Evolutionary conservation across 2,329 filamentous ascomycete species (phyloP).

Genomic region (Phyllosticta citriasiana): DNA sequence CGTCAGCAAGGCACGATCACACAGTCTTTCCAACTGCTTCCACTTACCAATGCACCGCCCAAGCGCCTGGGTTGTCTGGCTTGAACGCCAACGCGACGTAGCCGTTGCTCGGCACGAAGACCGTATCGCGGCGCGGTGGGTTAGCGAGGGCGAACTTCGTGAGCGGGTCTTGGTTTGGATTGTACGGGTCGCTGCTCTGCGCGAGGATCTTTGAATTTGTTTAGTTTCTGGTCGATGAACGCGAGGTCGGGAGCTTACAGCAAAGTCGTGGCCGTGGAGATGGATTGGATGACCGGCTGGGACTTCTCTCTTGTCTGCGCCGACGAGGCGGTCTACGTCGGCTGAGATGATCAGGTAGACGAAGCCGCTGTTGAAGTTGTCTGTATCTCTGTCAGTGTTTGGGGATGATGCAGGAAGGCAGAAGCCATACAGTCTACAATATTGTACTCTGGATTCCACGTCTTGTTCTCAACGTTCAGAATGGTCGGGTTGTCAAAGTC

Average conservation of each 20-base stretch:
- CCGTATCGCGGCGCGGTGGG: constrained; percentile 25
- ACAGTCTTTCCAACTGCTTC: no score
- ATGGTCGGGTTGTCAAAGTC: constrained; percentile 20
- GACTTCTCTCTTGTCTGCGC: constrained; percentile 5
- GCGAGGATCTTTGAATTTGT: constrained; percentile 10
- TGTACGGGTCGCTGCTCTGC: constrained; percentile 27
- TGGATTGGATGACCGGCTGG: constrained; percentile 22
- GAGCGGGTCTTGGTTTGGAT: constrained; percentile 30
- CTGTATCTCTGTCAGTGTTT: not conserved
- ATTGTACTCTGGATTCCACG: constrained; percentile 15
- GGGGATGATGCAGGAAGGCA: not conserved
- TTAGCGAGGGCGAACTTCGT: constrained; percentile 32
- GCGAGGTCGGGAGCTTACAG: constrained; percentile 11
- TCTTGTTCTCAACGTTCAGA: constrained; percentile 16
- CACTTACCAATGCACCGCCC: constrained; percentile 25
- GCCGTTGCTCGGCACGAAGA: constrained; percentile 21
- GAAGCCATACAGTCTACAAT: constrained; percentile 13
- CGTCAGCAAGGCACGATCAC: no score
- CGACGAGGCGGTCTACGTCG: constrained; percentile 3
- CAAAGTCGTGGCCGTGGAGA: constrained; percentile 18
- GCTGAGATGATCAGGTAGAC: constrained; percentile 21
- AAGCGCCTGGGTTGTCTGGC: constrained; percentile 27
- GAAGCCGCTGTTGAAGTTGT: constrained; percentile 15
- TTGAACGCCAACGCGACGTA: constrained; percentile 26
- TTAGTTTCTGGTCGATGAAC: no score